These are phyloP conservation scores for Pyrenochaeta sp. DNA, from an alignment of 2,329 filamentous ascomycete genomes.

Conservation along the genomic window DNA sequence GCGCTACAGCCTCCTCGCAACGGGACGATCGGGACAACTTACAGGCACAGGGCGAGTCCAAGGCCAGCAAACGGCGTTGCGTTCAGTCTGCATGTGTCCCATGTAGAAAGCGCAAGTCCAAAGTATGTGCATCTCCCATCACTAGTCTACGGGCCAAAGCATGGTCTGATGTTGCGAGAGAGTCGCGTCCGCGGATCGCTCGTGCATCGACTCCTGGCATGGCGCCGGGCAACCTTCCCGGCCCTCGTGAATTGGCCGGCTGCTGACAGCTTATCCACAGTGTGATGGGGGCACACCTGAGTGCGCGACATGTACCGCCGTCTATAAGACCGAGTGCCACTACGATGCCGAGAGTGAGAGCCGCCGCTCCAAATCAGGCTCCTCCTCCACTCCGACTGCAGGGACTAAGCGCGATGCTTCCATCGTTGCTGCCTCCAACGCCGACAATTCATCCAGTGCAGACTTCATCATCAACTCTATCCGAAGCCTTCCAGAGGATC, in stretches of 20 bases:
- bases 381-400: constrained; percentile 24
- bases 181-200: constrained; percentile 31
- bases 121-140: constrained; percentile 44
- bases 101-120: constrained; percentile 61
- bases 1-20: constrained; percentile 26
- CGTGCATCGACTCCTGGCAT: constrained; percentile 2
- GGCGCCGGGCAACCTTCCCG: constrained; percentile 1
- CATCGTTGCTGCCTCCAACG: constrained; percentile 14
- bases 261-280: constrained; percentile 42
- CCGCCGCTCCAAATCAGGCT: constrained; percentile 51
- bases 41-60: constrained; percentile 24
- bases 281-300: constrained; percentile 60
- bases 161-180: constrained; percentile 15
- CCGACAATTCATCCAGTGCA: constrained; percentile 24
- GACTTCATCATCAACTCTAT: constrained; percentile 56
- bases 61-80: constrained; percentile 45
- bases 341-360: constrained; percentile 61
- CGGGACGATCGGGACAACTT: constrained; percentile 30
- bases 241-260: background rate
- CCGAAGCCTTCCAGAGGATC: constrained; percentile 54
- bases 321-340: constrained; percentile 60
- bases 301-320: constrained; percentile 61
- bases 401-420: constrained; percentile 43
- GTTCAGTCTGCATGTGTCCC: constrained; percentile 56
- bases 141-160: constrained; percentile 1